Evolutionary conservation across 441 rosid genomes (phyloP).

Genomic region (Aleurites moluccanus): DNA sequence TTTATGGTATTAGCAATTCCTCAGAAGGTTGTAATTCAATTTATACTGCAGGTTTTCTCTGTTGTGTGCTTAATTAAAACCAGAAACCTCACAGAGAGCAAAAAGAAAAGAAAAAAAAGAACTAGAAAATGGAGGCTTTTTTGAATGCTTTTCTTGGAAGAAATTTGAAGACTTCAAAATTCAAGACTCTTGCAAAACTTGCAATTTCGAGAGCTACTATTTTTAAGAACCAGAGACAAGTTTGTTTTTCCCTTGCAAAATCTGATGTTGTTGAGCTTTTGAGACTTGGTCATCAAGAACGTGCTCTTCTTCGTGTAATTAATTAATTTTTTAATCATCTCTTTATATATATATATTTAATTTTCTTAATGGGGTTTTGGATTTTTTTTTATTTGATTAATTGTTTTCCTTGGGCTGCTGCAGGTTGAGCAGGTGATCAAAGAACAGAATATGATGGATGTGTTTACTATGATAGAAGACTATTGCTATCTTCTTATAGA

Average conservation of each 20-base stretch:
- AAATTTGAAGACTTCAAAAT: slow-evolving; percentile 43
- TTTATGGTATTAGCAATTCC: background rate
- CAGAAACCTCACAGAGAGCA: background rate
- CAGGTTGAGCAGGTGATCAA: slow-evolving; percentile 55
- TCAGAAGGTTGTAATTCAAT: background rate
- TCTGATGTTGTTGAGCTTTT: slow-evolving; percentile 55
- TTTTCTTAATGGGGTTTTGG: background rate
- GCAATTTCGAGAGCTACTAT: slow-evolving; percentile 48
- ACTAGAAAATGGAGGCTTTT: slow-evolving; percentile 38
- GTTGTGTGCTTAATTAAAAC: background rate
- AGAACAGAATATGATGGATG: slow-evolving; percentile 52
- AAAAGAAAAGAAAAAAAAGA: background rate
- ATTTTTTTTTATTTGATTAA: background rate
- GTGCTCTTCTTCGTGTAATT: slow-evolving; percentile 52
- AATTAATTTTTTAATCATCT: background rate
- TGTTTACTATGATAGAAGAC: slow-evolving; percentile 42
- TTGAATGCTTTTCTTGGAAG: slow-evolving; percentile 47
- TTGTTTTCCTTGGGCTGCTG: background rate
- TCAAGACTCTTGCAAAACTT: slow-evolving; percentile 39
- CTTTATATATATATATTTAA: background rate
- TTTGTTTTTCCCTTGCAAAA: slow-evolving; percentile 38
- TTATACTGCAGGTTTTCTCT: background rate
- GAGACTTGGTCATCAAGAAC: slow-evolving; percentile 51
- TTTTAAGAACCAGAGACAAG: slow-evolving; percentile 47
- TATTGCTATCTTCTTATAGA: slow-evolving; percentile 47